Conservation (phyloP, 768 basidiomycete genomes). For the Tremella yokohamensis region DNA sequence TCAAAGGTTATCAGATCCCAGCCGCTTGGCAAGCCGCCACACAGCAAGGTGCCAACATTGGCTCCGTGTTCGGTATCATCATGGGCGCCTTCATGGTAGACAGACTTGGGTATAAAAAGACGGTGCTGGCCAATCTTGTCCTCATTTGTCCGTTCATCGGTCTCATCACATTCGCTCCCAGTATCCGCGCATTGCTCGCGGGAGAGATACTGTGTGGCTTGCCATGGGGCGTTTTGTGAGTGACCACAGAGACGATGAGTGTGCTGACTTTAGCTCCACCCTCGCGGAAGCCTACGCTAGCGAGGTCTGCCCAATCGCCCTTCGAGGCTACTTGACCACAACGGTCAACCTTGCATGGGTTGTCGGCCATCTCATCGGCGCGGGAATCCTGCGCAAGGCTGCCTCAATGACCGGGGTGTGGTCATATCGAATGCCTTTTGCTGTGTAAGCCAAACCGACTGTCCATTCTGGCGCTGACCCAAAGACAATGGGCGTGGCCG, state of each 20-base stretch:
- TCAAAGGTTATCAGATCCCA: constrained; percentile 40
- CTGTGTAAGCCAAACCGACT: constrained; percentile 9
- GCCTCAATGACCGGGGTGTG: constrained; percentile 15
- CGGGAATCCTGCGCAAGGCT: constrained; percentile 24
- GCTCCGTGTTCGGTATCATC: constrained; percentile 47
- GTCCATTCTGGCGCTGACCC: too few relatives aligned
- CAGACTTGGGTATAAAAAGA: constrained; percentile 45
- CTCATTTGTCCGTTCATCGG: constrained; percentile 28
- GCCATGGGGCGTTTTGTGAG: constrained; percentile 36
- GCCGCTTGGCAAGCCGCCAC: constrained; percentile 51
- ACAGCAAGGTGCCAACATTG: constrained; percentile 44
- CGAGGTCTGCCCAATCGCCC: constrained; percentile 37
- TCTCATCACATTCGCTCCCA: constrained; percentile 27
- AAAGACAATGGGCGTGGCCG: constrained; percentile 34
- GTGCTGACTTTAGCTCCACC: constrained; percentile 15
- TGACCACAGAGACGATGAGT: background rate
- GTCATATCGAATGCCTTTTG: constrained; percentile 32
- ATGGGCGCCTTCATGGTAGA: constrained; percentile 49
- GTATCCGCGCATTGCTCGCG: constrained; percentile 15
- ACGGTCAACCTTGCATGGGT: constrained; percentile 46
- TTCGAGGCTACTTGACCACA: constrained; percentile 41
- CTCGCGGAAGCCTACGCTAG: constrained; percentile 42
- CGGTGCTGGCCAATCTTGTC: constrained; percentile 38
- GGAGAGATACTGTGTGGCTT: constrained; percentile 37
- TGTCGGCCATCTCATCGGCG: constrained; percentile 39